Evolutionary conservation across 495 filamentous ascomycete species (phyloP), one percentile per base, ranked within the genome.

Genomic region (Copromyces sp.): DNA sequence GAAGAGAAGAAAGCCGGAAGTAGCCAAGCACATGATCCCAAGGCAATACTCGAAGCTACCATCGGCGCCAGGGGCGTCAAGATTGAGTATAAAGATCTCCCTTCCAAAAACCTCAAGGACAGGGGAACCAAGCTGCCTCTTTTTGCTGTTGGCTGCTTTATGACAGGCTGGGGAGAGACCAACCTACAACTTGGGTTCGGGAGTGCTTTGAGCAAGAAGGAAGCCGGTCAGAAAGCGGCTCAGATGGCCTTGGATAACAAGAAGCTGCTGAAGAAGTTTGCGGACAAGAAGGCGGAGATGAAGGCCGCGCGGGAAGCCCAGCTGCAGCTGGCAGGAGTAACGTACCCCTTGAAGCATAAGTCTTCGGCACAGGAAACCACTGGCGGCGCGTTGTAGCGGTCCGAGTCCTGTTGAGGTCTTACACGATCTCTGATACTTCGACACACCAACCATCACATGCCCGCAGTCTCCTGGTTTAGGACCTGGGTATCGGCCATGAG

Each of bases 151-250:
- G 92, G 88, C 0, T 88, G 90, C 1, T 93, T 89, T 79, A 81
- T 94, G 24, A 87, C 87, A 8, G 93, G 93, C 2, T 93, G 90
- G 85, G 92, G 93, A 17, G 91, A 90, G 83, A 82, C 83, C 24
- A 84, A 88, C 45, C 82, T 86, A 76, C 82, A 86, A 77, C 79
- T 97, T 9, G 93, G 92, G 0, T 86, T 83, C 41, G 94, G 93
- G 17, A 85, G 84, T 37, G 94, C 90, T 7, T 78, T 85, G 59
- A 91, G 86, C 69, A 95, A 95, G 80, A 88, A 86, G 70, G 90
- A 91, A 69, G 94, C 93, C 11, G 92, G 92, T 3, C 84, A 88
- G 68, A 86, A 85, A 72, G 94, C 94, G 38, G 94, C 94, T 38
- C 79, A 81, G 61, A 81, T 86, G 74, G 93, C 92, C 2, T 74